Percentiles rank a stretch among this genome's conserved stretches.
Conservation (phyloP, 2,329 filamentous ascomycete genomes). For the Cytospora piceicola region DNA sequence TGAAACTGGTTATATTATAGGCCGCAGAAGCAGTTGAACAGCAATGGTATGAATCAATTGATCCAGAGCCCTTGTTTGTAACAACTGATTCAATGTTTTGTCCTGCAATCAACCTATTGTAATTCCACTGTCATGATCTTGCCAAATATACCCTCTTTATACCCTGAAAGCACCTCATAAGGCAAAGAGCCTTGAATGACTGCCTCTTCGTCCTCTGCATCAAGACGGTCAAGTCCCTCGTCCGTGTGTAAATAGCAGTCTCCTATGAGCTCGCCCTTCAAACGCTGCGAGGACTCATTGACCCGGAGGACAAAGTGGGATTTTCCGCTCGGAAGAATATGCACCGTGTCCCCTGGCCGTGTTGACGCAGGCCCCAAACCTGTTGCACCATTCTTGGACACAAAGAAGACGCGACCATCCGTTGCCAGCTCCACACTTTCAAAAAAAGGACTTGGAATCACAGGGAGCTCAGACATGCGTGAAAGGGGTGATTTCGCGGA, state of each 20-base stretch:
- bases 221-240: not conserved
- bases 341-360: not conserved
- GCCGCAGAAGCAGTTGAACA: too few species aligned
- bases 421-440: constrained; percentile 12
- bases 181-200: constrained; percentile 15
- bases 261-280: constrained; percentile 11
- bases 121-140: too few species aligned
- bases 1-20: too few species aligned
- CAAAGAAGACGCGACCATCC: constrained; percentile 18
- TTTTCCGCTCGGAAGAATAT: not conserved
- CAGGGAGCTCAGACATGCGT: not conserved
- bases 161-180: not conserved
- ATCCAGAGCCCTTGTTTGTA: too few species aligned
- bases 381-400: not conserved
- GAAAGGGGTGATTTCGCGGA: not conserved
- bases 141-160: too few species aligned
- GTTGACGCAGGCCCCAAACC: constrained; percentile 18
- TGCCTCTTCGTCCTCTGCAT: not conserved
- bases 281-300: not conserved
- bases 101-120: too few species aligned
- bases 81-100: too few species aligned
- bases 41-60: too few species aligned
- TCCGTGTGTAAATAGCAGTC: constrained; percentile 12
- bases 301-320: constrained; percentile 11
- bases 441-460: constrained; percentile 6